phyloP scores from a whole-genome alignment of 495 filamentous ascomycete species.

The Collariella sp. region DNA sequence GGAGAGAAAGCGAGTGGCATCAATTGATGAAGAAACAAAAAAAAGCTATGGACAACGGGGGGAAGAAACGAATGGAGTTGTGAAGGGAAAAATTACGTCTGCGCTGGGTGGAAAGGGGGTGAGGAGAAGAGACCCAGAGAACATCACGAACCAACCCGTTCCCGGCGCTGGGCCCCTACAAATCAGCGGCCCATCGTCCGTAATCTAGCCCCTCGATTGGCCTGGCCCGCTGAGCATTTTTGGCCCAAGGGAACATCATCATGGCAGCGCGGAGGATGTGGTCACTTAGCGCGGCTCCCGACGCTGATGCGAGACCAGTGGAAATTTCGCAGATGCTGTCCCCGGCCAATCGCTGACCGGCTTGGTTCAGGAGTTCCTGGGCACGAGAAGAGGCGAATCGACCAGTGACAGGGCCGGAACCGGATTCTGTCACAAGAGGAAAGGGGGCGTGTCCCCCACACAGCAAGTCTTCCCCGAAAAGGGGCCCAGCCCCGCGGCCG shows the following conservation, averaged over 20 bases:
- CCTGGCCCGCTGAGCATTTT: not conserved
- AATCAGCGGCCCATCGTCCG: slow-evolving; percentile 3
- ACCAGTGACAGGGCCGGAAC: slow-evolving; percentile 3
- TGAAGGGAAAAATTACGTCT: not conserved
- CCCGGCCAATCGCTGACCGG: slow-evolving; percentile 5
- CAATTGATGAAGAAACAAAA: slow-evolving; percentile 8
- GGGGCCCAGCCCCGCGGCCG: not conserved
- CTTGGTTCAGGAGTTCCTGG: not conserved
- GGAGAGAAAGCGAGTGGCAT: slow-evolving; percentile 14
- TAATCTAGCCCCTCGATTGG: slow-evolving; percentile 1
- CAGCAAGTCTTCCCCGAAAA: not conserved
- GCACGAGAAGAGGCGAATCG: not conserved
- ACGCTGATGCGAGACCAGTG: slow-evolving; percentile 6
- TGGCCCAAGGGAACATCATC: slow-evolving; percentile 5
- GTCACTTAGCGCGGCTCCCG: slow-evolving; percentile 4
- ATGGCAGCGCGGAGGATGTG: not conserved
- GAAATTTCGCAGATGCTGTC: slow-evolving; percentile 6
- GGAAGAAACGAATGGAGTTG: slow-evolving; percentile 5
- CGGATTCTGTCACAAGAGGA: not conserved
- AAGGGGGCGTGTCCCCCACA: not conserved
- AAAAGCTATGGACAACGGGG: not conserved
- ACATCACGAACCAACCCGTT: not conserved
- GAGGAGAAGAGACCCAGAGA: not conserved
- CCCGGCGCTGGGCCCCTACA: not conserved
- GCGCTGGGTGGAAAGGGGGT: not conserved